These are phyloP conservation scores for Bipolaris victoriae DNA, from an alignment of 2,329 filamentous ascomycete species.

Conservation along the genomic window DNA sequence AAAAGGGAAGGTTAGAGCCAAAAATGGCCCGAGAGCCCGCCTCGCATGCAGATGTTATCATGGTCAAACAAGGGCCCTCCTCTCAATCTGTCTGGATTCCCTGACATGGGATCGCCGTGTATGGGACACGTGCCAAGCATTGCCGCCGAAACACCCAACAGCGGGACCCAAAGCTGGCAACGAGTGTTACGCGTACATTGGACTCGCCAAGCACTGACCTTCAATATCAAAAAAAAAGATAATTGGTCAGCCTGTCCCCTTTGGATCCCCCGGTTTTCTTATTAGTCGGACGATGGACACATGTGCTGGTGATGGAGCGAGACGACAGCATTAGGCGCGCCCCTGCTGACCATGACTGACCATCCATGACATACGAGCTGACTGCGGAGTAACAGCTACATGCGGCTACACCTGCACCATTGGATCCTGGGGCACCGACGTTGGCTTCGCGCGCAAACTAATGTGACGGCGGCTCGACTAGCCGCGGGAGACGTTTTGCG, in stretches of 20 bases:
- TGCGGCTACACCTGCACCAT: slow-evolving; percentile 10
- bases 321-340: neutral
- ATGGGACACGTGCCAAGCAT: slow-evolving; percentile 11
- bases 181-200: slow-evolving; percentile 12
- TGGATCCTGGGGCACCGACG: neutral
- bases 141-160: slow-evolving; percentile 12
- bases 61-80: slow-evolving; percentile 3
- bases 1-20: neutral
- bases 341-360: neutral
- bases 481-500: slow-evolving; percentile 5
- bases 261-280: neutral
- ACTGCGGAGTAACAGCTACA: slow-evolving; percentile 4
- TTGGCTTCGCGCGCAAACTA: slow-evolving; percentile 1
- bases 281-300: neutral
- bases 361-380: neutral
- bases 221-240: neutral
- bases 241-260: neutral
- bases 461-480: slow-evolving; percentile 5
- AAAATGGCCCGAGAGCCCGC: neutral
- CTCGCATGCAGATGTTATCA: neutral
- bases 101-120: slow-evolving; percentile 10
- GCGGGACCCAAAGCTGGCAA: slow-evolving; percentile 5
- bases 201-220: slow-evolving; percentile 10
- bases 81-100: neutral
- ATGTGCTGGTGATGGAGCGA: neutral